These are phyloP conservation scores for Penicillium hordei DNA, from an alignment of 2,329 filamentous ascomycete genomes.

Conservation along the genomic window DNA sequence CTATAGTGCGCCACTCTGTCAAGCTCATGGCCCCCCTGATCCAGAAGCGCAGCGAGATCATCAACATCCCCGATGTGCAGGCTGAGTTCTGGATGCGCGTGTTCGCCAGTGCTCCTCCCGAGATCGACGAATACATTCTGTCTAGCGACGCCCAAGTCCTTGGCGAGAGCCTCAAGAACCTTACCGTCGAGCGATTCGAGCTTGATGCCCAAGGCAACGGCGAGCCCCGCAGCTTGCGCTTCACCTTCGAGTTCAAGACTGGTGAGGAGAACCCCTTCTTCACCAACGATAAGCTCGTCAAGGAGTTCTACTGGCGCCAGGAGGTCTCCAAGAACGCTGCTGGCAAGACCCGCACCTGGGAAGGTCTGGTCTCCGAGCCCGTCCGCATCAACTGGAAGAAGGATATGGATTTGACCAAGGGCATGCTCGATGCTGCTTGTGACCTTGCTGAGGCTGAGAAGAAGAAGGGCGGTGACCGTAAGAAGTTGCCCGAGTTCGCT, in stretches of 20 bases:
- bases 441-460: conserved; percentile 67
- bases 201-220: conserved; percentile 60
- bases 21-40: conserved; percentile 69
- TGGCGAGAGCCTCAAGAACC: conserved; percentile 62
- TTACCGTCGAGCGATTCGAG: conserved; percentile 80
- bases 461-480: conserved; percentile 50
- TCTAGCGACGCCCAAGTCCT: conserved; percentile 71
- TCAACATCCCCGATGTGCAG: conserved; percentile 61
- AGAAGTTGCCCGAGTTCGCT: conserved; percentile 53
- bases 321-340: conserved; percentile 46
- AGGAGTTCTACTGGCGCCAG: conserved; percentile 86
- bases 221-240: conserved; percentile 75
- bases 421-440: conserved; percentile 71
- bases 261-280: conserved; percentile 74
- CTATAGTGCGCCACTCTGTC: conserved; percentile 69
- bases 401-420: conserved; percentile 78
- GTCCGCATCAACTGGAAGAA: conserved; percentile 86
- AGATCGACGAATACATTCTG: conserved; percentile 86
- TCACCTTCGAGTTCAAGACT: conserved; percentile 71
- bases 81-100: conserved; percentile 91
- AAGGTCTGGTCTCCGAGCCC: conserved; percentile 81
- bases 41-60: conserved; percentile 68
- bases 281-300: conserved; percentile 73
- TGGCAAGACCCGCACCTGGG: conserved; percentile 59
- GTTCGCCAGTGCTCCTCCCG: conserved; percentile 78